Conservation (phyloP, 164 flowering plant species). For the Nelumbo lutea region DNA sequence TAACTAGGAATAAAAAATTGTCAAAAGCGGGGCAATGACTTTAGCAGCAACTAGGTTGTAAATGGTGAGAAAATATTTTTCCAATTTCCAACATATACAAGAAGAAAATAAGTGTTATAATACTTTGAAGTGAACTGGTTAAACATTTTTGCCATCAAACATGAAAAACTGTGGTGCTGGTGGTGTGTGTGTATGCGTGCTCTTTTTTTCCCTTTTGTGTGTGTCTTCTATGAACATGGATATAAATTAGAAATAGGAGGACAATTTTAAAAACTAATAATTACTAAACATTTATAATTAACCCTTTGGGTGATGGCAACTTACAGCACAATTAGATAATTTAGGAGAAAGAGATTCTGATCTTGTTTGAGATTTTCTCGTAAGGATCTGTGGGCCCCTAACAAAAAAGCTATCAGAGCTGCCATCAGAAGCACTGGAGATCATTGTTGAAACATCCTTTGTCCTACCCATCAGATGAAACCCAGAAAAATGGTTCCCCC, state of each 20-base stretch:
- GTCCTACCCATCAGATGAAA: slow-evolving; percentile 28
- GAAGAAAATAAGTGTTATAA: too few relatives aligned
- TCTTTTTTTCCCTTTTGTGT: too few relatives aligned
- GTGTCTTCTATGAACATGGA: too few relatives aligned
- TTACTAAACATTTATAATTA: slow-evolving; percentile 31
- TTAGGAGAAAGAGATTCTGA: slow-evolving; percentile 14
- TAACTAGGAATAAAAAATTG: too few relatives aligned
- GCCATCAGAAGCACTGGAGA: slow-evolving; percentile 25
- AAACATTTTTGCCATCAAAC: too few relatives aligned
- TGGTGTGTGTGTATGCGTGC: too few relatives aligned
- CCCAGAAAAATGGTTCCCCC: slow-evolving; percentile 80
- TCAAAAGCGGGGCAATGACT: too few relatives aligned
- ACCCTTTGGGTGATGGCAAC: slow-evolving; percentile 33
- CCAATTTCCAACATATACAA: too few relatives aligned
- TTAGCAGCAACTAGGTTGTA: too few relatives aligned
- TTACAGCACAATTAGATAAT: slow-evolving; percentile 33
- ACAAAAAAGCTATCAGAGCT: slow-evolving; percentile 71
- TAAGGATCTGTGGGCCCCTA: slow-evolving; percentile 54
- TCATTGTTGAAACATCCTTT: slow-evolving; percentile 22
- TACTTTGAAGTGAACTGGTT: too few relatives aligned
- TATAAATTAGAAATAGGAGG: neutral
- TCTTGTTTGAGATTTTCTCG: slow-evolving; percentile 31
- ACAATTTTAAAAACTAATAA: slow-evolving; percentile 5
- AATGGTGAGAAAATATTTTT: too few relatives aligned
- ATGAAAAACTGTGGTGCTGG: too few relatives aligned